Base-by-base conservation (phyloP, 2,329 filamentous ascomycete genomes). In the Rutstroemia sydowiana region DNA sequence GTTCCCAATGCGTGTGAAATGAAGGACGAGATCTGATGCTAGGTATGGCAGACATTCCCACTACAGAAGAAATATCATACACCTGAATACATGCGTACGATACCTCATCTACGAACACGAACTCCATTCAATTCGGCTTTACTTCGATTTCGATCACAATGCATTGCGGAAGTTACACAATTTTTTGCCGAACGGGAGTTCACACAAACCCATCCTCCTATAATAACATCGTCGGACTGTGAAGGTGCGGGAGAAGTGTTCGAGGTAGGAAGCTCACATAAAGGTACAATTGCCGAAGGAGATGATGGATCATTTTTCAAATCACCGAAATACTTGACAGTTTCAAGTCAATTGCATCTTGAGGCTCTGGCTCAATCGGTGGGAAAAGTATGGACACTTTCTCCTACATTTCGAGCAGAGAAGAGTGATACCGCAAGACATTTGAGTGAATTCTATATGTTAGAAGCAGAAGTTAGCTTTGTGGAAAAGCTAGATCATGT, bases 391-490 rank as follows among this genome's bases (percentile, higher is more conserved):
- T 98, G 93, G 91, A 87, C 91, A 1, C 72, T 98, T 10, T 93
- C 91, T 4, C 93, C 93, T 2, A 95, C 90, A 0, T 98, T 98
- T 66, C 82, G 93, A 34, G 93, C 93, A 3, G 93, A 96, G 68
- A 84, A 84, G 65, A 96, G 90, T 69, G 91, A 97, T 65, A 97
- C 93, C 0, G 84, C 90, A 5, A 83, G 93, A 26, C 93, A 98
- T 70, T 75, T 98, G 55, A 95, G 89, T 72, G 93, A 98, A 66
- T 97, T 98, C 64, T 97, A 97, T 71, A 97, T 98, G 93, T 79
- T 98, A 2, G 93, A 98, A 70, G 91, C 85, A 14, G 93, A 98
- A 69, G 74, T 91, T 66, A 85, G 82, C 63, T 95, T 95, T 66
- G 79, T 85, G 39, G 76, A 87, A 43, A 73, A 82, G 57, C 74